Evolutionary conservation across 1,284 basidiomycete genomes (phyloP).

Genomic region (Irpex rosettiformis): DNA sequence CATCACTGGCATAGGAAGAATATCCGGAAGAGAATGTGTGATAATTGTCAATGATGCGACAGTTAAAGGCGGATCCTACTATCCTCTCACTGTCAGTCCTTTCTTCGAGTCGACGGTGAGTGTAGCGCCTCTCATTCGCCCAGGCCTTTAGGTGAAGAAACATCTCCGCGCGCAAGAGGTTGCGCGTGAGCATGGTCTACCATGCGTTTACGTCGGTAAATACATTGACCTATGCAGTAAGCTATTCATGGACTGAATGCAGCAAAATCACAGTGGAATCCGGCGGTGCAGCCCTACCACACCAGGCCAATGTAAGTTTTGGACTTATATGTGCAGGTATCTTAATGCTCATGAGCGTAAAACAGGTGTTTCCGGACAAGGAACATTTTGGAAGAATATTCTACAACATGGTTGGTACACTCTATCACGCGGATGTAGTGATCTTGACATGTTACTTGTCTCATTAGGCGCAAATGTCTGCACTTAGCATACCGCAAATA

Average conservation of each 20-base stretch:
- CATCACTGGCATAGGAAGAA: conserved; percentile 84
- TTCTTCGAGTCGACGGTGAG: conserved; percentile 1
- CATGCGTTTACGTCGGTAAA: conserved; percentile 88
- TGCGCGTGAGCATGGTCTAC: conserved; percentile 84
- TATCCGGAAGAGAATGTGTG: conserved; percentile 84
- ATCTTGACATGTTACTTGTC: not conserved
- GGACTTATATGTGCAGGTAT: not conserved
- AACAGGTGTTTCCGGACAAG: conserved; percentile 75
- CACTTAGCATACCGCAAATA: conserved; percentile 87
- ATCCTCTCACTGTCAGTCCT: conserved; percentile 80
- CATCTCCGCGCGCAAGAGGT: conserved; percentile 93
- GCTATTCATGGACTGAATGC: conserved; percentile 1
- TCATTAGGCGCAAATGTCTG: conserved; percentile 86
- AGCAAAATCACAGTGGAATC: conserved; percentile 70
- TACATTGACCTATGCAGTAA: not conserved
- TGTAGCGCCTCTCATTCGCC: conserved; percentile 6
- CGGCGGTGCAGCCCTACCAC: conserved; percentile 89
- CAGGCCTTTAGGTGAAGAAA: conserved; percentile 75
- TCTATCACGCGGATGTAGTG: not conserved
- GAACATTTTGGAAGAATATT: conserved; percentile 97
- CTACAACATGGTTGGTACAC: conserved; percentile 81
- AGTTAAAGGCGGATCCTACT: conserved; percentile 92
- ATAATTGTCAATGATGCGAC: conserved; percentile 93
- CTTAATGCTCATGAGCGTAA: conserved; percentile 5
- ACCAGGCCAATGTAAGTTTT: conserved; percentile 78